Evolutionary conservation across 1,139 yeast genomes (phyloP).

Genomic region (Blastobotrys elegans): DNA sequence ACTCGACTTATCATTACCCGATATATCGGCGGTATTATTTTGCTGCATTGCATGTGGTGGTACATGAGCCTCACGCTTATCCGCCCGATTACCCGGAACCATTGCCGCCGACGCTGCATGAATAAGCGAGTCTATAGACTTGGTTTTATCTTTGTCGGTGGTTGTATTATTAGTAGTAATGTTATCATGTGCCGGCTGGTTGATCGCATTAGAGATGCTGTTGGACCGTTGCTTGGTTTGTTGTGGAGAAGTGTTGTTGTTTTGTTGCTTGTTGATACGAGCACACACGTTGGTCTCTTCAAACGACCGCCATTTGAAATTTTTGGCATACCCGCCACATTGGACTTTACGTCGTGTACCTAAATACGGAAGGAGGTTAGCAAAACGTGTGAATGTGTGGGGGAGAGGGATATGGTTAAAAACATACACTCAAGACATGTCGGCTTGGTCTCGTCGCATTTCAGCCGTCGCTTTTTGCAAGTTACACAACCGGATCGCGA

Average conservation of each 20-base stretch:
- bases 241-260: not conserved
- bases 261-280: slow-evolving; percentile 10
- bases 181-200: not conserved
- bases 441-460: slow-evolving; percentile 87
- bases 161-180: not conserved
- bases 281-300: slow-evolving; percentile 31
- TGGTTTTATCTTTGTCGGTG: slow-evolving; percentile 1
- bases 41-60: not conserved
- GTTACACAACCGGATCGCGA: slow-evolving; percentile 52
- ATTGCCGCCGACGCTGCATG: slow-evolving; percentile 11
- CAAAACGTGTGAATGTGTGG: too few species aligned
- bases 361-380: slow-evolving; percentile 23
- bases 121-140: slow-evolving; percentile 13
- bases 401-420: not conserved
- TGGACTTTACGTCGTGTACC: slow-evolving; percentile 40
- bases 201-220: not conserved
- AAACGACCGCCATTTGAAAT: slow-evolving; percentile 60
- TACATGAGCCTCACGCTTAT: slow-evolving; percentile 10
- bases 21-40: not conserved
- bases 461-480: slow-evolving; percentile 82
- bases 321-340: slow-evolving; percentile 62
- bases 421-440: slow-evolving; percentile 63
- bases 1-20: not conserved
- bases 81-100: slow-evolving; percentile 5
- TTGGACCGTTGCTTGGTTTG: not conserved